phyloP scores from a whole-genome alignment of 371 early-diverging fungal genomes.

The Basidiobolus meristosporus region DNA sequence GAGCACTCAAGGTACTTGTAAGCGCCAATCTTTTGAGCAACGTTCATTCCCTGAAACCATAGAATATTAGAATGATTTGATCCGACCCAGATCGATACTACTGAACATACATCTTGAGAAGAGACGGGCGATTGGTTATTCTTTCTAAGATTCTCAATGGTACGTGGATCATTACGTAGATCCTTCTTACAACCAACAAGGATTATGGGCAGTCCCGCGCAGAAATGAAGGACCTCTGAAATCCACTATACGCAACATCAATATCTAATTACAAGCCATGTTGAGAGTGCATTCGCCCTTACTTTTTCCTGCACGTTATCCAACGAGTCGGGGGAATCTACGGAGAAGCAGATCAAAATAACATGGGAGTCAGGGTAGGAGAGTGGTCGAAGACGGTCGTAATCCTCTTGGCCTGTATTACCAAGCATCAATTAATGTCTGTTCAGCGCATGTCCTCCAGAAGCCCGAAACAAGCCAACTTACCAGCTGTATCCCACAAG shows the following conservation, averaged over 20 bases:
- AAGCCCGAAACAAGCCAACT: neutral
- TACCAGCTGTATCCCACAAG: conserved; percentile 97
- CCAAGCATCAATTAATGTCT: conserved; percentile 1
- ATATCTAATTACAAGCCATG: neutral
- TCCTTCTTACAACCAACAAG: conserved; percentile 87
- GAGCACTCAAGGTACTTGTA: conserved; percentile 89
- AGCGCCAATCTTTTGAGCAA: conserved; percentile 72
- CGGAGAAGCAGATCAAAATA: conserved; percentile 85
- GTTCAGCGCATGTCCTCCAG: neutral
- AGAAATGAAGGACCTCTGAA: conserved; percentile 79
- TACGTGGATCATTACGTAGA: conserved; percentile 60
- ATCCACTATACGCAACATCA: conserved; percentile 48
- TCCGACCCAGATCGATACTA: neutral
- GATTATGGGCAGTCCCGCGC: conserved; percentile 70
- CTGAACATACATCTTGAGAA: conserved; percentile 29
- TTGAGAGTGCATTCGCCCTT: conserved; percentile 1
- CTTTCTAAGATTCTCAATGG: conserved; percentile 57
- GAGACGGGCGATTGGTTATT: conserved; percentile 65
- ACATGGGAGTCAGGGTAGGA: conserved; percentile 95
- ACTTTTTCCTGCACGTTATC: conserved; percentile 84
- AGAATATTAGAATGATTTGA: neutral
- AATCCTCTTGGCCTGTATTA: conserved; percentile 74
- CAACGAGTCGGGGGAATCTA: conserved; percentile 85
- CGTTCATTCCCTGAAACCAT: conserved; percentile 29
- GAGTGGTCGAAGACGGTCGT: conserved; percentile 89